These are phyloP conservation scores for Rubus idaeus DNA, from an alignment of 306 rosid genomes.

Conservation along the genomic window DNA sequence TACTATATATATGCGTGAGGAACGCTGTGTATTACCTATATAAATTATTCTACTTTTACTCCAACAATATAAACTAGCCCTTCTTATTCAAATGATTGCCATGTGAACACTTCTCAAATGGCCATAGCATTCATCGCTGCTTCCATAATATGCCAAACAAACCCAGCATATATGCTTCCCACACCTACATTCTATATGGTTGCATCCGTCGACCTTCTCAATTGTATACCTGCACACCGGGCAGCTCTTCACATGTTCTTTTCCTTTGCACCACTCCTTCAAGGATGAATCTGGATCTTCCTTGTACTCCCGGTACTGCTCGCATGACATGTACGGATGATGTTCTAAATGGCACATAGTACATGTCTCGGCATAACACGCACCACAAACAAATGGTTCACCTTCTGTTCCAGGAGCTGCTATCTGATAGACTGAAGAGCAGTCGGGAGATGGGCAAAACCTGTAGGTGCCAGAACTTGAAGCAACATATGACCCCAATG, in stretches of 20 bases:
- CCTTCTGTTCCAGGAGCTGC: slow-evolving; percentile 47
- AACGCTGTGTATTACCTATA: not conserved
- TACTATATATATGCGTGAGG: not conserved
- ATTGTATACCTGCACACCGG: slow-evolving; percentile 58
- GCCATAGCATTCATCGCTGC: slow-evolving; percentile 66
- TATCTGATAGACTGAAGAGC: slow-evolving; percentile 74
- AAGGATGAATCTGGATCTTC: slow-evolving; percentile 88
- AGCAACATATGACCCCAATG: slow-evolving; percentile 74
- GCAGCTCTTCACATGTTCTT: slow-evolving; percentile 78
- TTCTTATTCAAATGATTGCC: slow-evolving; percentile 41
- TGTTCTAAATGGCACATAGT: slow-evolving; percentile 81
- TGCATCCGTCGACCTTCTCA: slow-evolving; percentile 91
- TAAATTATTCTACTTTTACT: slow-evolving; percentile 3
- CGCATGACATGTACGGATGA: slow-evolving; percentile 78
- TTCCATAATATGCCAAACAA: slow-evolving; percentile 57
- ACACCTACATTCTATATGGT: slow-evolving; percentile 83
- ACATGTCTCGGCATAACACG: slow-evolving; percentile 88
- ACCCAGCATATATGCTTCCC: slow-evolving; percentile 93
- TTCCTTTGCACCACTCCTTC: slow-evolving; percentile 74
- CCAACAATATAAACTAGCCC: slow-evolving; percentile 4
- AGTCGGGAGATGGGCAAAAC: slow-evolving; percentile 95
- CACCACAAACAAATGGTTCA: slow-evolving; percentile 72
- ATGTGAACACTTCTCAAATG: slow-evolving; percentile 70
- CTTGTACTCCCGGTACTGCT: slow-evolving; percentile 65
- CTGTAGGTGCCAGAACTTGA: slow-evolving; percentile 56